Evolutionary conservation across 305 asterid genomes (phyloP).

Genomic region (Fraxinus ornus): DNA sequence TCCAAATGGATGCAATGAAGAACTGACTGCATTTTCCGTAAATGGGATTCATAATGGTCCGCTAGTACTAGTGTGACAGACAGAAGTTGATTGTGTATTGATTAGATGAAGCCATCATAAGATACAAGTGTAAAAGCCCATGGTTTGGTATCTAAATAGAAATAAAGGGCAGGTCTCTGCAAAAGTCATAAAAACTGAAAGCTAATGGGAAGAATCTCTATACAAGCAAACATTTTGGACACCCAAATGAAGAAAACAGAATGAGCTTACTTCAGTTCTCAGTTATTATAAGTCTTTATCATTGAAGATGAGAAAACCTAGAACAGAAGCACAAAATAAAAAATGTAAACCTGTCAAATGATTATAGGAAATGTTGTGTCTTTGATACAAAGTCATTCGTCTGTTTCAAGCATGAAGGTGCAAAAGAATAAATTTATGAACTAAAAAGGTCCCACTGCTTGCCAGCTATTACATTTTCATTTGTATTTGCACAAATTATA

Average conservation of each 20-base stretch:
- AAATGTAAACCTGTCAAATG: not conserved
- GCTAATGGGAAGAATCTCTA: not conserved
- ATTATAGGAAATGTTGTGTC: not conserved
- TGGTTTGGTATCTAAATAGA: not conserved
- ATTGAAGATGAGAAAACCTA: not conserved
- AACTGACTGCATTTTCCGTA: not conserved
- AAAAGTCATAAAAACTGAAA: not conserved
- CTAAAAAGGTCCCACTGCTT: not conserved
- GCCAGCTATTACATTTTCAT: not conserved
- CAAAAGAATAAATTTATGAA: not conserved
- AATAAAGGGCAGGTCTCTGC: not conserved
- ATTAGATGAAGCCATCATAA: not conserved
- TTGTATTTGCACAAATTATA: slow-evolving; percentile 1
- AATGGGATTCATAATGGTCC: not conserved
- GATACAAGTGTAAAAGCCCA: not conserved
- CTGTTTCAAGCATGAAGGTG: not conserved
- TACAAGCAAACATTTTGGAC: not conserved
- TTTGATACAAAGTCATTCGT: not conserved
- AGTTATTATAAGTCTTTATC: not conserved
- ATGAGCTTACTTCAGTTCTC: slow-evolving; percentile 4
- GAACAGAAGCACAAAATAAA: not conserved
- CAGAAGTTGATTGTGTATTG: not conserved
- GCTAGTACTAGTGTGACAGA: not conserved
- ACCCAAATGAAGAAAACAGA: not conserved
- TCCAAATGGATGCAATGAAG: not conserved